Evolutionary conservation across 1,139 yeast species (phyloP), one percentile per base, ranked within the genome.

Genomic region (Pichia sp.): DNA sequence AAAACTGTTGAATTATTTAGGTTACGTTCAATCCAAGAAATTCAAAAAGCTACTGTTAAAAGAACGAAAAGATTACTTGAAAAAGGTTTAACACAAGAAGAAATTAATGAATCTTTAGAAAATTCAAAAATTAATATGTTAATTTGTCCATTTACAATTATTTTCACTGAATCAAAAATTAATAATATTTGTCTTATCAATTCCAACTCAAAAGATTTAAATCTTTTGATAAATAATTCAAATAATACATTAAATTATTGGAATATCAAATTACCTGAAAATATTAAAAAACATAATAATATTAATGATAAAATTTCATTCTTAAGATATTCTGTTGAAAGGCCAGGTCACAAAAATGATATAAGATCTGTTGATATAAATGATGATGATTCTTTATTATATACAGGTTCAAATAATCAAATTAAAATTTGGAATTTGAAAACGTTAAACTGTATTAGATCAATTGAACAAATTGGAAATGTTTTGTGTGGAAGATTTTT

Each of bases 391-490:
- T 80, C 79, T 59, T 68, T 92, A 52, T 68, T 90, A 39, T 95
- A 92, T 3, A 83, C 96, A 4, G 96, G 96, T 1, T 84, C 97
- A 1, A 87, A 89, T 58, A 97, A 97, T 10, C 77, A 78, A 54
- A 67, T 92, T 50, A 94, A 92, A 60, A 73, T 94, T 30, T 90
- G 97, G 97, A 94, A 92, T 59, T 63, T 85, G 37, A 73, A 74
- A 50, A 81, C 94, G 1, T 71, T 70, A 30, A 77, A 79, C 50
- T 94, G 96, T 52, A 73, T 92, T 46, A 74, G 98, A 58, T 84
- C 95, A 0, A 84, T 92, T 59, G 89, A 83, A 34, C 58, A 59
- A 35, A 79, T 95, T 55, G 97, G 97, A 2, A 89, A 90, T 60
- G 87, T 95, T 1, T 70, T 92, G 42, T 76, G 90, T 51, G 75